A percentile compares a stretch with the other conserved stretches of the same genome.
phyloP scores from a whole-genome alignment of 2,329 filamentous ascomycete genomes.

The Hypomyces perniciosus region DNA sequence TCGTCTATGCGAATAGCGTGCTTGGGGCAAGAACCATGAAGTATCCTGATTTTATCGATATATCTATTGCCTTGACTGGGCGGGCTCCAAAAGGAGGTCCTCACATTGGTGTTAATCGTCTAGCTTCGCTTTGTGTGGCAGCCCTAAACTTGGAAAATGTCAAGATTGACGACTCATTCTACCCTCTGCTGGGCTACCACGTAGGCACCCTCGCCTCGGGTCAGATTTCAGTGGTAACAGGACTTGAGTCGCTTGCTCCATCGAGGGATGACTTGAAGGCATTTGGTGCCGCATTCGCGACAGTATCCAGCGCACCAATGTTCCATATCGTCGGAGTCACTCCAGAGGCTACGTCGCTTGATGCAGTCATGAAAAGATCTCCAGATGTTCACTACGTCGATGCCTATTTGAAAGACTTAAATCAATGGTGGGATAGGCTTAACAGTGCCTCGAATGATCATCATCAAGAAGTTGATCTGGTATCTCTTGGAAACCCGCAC shows the following conservation, averaged over 20 bases:
- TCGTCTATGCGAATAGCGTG: conserved; percentile 41
- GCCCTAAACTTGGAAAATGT: conserved; percentile 7
- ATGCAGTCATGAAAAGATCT: conserved; percentile 1
- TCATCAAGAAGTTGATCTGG: conserved; percentile 24
- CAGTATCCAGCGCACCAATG: conserved; percentile 35
- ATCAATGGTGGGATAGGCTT: conserved; percentile 9
- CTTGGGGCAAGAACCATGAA: conserved; percentile 39
- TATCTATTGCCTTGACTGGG: conserved; percentile 38
- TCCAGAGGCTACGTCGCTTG: conserved; percentile 25
- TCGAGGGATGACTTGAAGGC: conserved; percentile 33
- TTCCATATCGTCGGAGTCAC: conserved; percentile 38
- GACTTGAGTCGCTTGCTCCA: conserved; percentile 23
- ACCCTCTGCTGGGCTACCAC: conserved; percentile 33
- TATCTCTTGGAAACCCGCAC: conserved; percentile 41
- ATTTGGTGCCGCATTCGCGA: conserved; percentile 40
- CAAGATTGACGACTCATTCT: conserved; percentile 31
- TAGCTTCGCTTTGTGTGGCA: conserved; percentile 32
- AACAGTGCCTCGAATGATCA: conserved; percentile 12
- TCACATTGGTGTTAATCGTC: conserved; percentile 36
- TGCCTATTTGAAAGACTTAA: not conserved
- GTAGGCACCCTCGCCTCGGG: conserved; percentile 25
- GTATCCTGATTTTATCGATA: conserved; percentile 40
- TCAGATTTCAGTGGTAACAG: conserved; percentile 30
- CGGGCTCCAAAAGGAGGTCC: conserved; percentile 42
- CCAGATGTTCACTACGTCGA: not conserved